Percentiles rank a stretch among this genome's conserved stretches.
phyloP scores from a whole-genome alignment of 1,284 basidiomycete genomes.

The Heterobasidion annosum region DNA sequence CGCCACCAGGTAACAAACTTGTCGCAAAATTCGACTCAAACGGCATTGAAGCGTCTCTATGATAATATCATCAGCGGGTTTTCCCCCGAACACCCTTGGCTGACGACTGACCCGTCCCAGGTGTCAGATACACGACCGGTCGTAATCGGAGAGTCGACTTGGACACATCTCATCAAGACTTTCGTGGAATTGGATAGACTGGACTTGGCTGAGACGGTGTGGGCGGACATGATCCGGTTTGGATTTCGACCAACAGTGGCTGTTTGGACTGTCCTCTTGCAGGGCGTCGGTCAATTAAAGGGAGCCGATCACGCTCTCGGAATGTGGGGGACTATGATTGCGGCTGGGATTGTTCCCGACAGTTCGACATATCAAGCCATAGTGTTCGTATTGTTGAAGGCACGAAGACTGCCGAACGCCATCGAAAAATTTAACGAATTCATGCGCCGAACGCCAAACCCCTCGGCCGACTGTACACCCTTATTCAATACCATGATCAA shows the following conservation, averaged over 20 bases:
- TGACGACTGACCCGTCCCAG: constrained; percentile 28
- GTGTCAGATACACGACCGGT: constrained; percentile 30
- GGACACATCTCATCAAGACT: constrained; percentile 53
- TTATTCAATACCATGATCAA: constrained; percentile 62
- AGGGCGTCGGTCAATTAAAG: constrained; percentile 42
- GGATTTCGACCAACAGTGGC: constrained; percentile 37
- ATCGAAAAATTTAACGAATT: constrained; percentile 43
- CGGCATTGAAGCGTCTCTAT: constrained; percentile 37
- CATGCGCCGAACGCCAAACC: not conserved
- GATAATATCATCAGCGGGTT: constrained; percentile 38
- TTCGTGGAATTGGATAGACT: constrained; percentile 44
- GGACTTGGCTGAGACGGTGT: constrained; percentile 49
- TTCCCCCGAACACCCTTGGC: constrained; percentile 33
- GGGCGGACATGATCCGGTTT: constrained; percentile 51
- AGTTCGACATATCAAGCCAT: constrained; percentile 51
- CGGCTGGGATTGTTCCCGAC: constrained; percentile 42
- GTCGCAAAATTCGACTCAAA: constrained; percentile 17
- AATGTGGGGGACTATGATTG: constrained; percentile 54
- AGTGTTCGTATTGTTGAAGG: constrained; percentile 45
- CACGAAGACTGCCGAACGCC: constrained; percentile 34
- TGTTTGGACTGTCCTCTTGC: constrained; percentile 59
- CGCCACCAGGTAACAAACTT: constrained; percentile 36
- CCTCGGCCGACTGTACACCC: constrained; percentile 3
- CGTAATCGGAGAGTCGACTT: constrained; percentile 43
- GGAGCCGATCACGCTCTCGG: constrained; percentile 36